Evolutionary conservation across 2,329 filamentous ascomycete species (phyloP).

Genomic region (Penicillium janthinellum): DNA sequence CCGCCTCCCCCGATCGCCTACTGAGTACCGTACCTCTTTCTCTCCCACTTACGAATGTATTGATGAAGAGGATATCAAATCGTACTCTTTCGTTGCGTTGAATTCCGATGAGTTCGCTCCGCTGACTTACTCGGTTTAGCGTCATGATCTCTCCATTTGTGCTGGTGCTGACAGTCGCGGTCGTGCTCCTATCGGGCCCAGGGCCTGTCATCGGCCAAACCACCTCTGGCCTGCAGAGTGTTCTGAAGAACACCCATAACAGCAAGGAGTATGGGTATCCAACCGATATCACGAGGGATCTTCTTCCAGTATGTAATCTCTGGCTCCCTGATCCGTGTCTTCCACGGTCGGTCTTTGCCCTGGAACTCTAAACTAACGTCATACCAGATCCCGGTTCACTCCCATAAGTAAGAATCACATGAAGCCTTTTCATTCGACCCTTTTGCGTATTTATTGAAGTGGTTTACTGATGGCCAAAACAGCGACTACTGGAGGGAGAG

Average conservation of each 20-base stretch:
- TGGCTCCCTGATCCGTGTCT: not conserved
- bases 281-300: constrained; percentile 62
- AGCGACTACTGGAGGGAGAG: constrained; percentile 61
- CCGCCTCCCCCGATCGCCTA: not conserved
- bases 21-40: not conserved
- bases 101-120: not conserved
- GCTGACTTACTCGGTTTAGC: not conserved
- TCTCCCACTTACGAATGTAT: not conserved
- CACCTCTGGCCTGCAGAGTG: constrained; percentile 55
- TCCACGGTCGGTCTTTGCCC: not conserved
- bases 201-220: constrained; percentile 31
- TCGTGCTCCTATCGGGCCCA: constrained; percentile 29
- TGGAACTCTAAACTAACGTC: constrained; percentile 14
- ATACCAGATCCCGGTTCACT: constrained; percentile 44
- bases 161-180: constrained; percentile 20
- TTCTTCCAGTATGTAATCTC: constrained; percentile 53
- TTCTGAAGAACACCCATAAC: constrained; percentile 57
- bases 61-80: too few relatives aligned
- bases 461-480: not conserved
- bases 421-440: not conserved
- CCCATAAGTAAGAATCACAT: constrained; percentile 40
- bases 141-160: constrained; percentile 14
- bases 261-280: constrained; percentile 60
- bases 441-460: not conserved
- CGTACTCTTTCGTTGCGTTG: not conserved